Evolutionary conservation across 2,329 filamentous ascomycete species (phyloP).

Genomic region (Ascochyta pisi): DNA sequence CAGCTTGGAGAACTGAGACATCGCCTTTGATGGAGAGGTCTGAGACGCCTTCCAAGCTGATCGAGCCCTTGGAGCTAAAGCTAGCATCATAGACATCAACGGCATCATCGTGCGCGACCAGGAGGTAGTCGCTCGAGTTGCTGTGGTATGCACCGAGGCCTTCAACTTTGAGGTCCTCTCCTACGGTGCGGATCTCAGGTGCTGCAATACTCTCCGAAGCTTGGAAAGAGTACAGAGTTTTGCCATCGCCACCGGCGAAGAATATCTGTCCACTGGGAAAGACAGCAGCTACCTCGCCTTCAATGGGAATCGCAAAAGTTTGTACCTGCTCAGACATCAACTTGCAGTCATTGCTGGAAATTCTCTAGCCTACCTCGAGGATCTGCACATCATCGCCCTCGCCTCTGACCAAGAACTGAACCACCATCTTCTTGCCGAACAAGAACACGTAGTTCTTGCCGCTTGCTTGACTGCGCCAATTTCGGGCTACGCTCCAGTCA

Average conservation of each 20-base stretch:
- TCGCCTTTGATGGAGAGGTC: conserved; percentile 38
- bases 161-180: conserved; percentile 26
- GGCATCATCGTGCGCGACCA: conserved; percentile 33
- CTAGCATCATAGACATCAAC: conserved; percentile 34
- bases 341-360: neutral
- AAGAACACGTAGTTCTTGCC: conserved; percentile 38
- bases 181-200: conserved; percentile 26
- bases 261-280: conserved; percentile 30
- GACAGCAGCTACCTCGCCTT: conserved; percentile 35
- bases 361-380: conserved; percentile 26
- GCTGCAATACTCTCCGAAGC: conserved; percentile 29
- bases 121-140: conserved; percentile 27
- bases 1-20: conserved; percentile 33
- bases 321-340: conserved; percentile 30
- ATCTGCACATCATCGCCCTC: conserved; percentile 25
- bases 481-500: conserved; percentile 40
- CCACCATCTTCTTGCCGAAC: conserved; percentile 40
- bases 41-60: conserved; percentile 29
- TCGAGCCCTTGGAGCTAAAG: conserved; percentile 24
- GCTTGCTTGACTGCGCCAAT: conserved; percentile 37
- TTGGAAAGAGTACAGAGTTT: conserved; percentile 40
- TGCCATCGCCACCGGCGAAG: conserved; percentile 36
- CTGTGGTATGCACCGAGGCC: conserved; percentile 34
- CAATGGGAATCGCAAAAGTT: conserved; percentile 37
- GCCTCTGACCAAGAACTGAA: conserved; percentile 33